phyloP scores from a whole-genome alignment of 495 filamentous ascomycete species.

The Cenococcum geophilum region DNA sequence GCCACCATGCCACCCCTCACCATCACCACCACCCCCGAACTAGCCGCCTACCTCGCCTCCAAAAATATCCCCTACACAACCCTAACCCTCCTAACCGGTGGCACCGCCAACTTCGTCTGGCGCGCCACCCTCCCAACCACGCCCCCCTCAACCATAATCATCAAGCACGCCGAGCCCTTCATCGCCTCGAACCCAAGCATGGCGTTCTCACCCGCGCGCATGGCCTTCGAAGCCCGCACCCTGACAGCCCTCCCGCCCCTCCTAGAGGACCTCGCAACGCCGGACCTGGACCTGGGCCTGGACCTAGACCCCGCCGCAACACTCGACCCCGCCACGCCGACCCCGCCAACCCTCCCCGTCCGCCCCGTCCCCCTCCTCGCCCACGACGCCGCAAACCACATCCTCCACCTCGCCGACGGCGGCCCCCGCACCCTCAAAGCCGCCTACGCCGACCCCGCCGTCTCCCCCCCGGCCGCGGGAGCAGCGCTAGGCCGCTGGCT shows the following conservation, averaged over 20 bases:
- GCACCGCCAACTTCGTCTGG: slow-evolving; percentile 37
- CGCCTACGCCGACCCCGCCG: slow-evolving; percentile 30
- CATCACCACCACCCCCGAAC: slow-evolving; percentile 17
- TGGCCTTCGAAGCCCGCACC: slow-evolving; percentile 35
- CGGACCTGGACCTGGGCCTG: no score
- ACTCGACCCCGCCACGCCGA: background rate
- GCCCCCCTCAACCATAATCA: slow-evolving; percentile 22
- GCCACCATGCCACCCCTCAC: no score
- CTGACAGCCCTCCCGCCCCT: no score
- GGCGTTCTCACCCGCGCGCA: slow-evolving; percentile 31
- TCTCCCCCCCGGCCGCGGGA: slow-evolving; percentile 19
- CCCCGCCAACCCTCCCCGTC: slow-evolving; percentile 7
- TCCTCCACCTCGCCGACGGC: slow-evolving; percentile 31
- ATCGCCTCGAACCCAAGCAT: slow-evolving; percentile 21
- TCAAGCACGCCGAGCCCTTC: slow-evolving; percentile 39
- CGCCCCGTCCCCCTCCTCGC: slow-evolving; percentile 9
- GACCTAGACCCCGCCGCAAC: slow-evolving; percentile 16
- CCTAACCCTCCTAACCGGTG: slow-evolving; percentile 29
- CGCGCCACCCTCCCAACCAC: slow-evolving; percentile 22
- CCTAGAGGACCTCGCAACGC: no score
- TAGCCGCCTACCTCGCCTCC: slow-evolving; percentile 20
- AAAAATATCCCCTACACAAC: slow-evolving; percentile 6
- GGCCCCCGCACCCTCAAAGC: slow-evolving; percentile 32
- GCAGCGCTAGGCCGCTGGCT: slow-evolving; percentile 35
- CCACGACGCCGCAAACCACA: slow-evolving; percentile 30